Evolutionary conservation across 441 rosid genomes (phyloP).

Genomic region (Populus trichocarpa): DNA sequence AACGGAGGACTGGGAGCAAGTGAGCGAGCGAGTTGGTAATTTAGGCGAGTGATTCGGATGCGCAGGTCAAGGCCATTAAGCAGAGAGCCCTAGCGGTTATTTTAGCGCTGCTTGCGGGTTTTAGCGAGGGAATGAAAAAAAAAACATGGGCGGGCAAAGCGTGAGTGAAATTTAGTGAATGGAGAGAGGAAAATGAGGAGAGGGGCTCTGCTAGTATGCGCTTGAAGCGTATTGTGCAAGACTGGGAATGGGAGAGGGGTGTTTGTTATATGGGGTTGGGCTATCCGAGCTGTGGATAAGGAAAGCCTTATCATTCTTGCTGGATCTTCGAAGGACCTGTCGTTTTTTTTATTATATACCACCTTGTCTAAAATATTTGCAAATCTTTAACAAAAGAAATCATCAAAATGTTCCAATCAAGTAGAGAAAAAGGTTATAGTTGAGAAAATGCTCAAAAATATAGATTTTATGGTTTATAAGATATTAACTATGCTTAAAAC

Average conservation of each 20-base stretch:
- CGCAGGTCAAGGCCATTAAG: not conserved
- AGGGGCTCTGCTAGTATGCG: not conserved
- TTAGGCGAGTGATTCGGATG: not conserved
- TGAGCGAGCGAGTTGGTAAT: not conserved
- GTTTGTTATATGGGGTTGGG: not conserved
- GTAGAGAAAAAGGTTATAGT: no score
- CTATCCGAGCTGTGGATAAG: not conserved
- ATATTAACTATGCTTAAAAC: no score
- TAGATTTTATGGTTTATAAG: no score
- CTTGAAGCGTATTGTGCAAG: not conserved
- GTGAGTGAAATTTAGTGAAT: not conserved
- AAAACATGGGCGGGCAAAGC: not conserved
- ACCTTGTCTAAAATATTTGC: no score
- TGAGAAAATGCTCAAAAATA: no score
- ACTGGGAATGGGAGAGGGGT: not conserved
- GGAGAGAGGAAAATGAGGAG: not conserved
- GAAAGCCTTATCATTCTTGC: no score
- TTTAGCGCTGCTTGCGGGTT: not conserved
- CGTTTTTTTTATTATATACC: no score
- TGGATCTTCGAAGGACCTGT: no score
- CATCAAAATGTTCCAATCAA: no score
- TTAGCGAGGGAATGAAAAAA: not conserved
- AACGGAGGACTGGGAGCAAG: not conserved
- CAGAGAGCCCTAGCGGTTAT: not conserved
- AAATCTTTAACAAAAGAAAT: no score